Conservation (phyloP, 768 basidiomycete genomes). For the Russula dissimulans region DNA sequence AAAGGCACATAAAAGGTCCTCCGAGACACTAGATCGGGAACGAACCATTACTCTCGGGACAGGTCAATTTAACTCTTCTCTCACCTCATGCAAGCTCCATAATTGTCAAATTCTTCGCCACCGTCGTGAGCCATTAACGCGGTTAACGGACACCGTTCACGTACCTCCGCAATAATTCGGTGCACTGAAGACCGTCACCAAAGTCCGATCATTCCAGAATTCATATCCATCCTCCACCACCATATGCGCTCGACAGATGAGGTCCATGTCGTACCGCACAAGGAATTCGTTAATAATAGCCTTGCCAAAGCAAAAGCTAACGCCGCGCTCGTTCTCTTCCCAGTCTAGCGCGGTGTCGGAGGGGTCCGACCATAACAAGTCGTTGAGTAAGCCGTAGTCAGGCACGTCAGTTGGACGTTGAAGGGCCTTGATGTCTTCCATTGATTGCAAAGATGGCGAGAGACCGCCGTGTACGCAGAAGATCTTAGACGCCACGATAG, state of each 20-base stretch:
- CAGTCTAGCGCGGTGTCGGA: constrained; percentile 96
- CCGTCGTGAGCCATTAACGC: constrained; percentile 17
- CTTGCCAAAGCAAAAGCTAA: constrained; percentile 99
- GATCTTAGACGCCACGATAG: constrained; percentile 97
- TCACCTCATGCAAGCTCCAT: constrained; percentile 91
- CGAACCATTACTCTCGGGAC: not conserved
- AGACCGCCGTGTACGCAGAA: constrained; percentile 98
- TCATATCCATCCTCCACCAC: constrained; percentile 99
- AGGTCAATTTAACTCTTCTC: constrained; percentile 13
- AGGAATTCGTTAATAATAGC: constrained; percentile 95
- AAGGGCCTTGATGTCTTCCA: constrained; percentile 99
- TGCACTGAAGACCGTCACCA: constrained; percentile 98
- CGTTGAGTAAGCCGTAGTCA: constrained; percentile 94
- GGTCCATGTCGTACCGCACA: constrained; percentile 93
- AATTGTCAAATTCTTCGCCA: constrained; percentile 83
- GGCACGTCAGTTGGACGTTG: constrained; percentile 97
- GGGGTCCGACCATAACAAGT: constrained; percentile 96
- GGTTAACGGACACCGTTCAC: constrained; percentile 26
- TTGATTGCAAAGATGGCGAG: constrained; percentile 83
- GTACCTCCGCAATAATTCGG: constrained; percentile 94
- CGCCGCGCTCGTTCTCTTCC: constrained; percentile 99
- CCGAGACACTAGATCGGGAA: constrained; percentile 61
- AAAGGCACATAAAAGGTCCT: constrained; percentile 95
- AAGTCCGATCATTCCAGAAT: constrained; percentile 98
- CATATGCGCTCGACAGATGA: constrained; percentile 99